Evolutionary conservation across 2,329 filamentous ascomycete genomes (phyloP).

Genomic region (Bipolaris bicolor): DNA sequence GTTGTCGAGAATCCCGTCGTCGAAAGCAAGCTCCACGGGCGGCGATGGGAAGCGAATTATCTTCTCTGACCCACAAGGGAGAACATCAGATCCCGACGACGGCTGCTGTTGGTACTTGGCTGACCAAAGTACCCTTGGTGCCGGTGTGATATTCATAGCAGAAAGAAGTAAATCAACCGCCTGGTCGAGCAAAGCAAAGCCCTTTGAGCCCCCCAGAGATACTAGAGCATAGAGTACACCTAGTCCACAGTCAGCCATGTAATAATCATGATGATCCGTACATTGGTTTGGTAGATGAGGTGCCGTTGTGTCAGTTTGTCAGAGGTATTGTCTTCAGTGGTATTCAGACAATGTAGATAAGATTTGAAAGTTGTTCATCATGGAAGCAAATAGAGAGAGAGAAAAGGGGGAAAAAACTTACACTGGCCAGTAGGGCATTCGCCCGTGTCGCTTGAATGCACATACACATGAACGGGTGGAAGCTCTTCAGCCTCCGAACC

Average conservation of each 20-base stretch:
- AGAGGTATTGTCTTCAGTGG: conserved; percentile 85
- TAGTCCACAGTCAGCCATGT: conserved; percentile 51
- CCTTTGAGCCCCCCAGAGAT: conserved; percentile 44
- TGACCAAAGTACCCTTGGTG: conserved; percentile 58
- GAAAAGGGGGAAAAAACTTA: conserved; percentile 63
- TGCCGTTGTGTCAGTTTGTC: conserved; percentile 78
- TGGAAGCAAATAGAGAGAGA: conserved; percentile 51
- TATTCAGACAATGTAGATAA: conserved; percentile 99
- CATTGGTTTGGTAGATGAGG: conserved; percentile 6
- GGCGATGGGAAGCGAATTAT: conserved; percentile 65
- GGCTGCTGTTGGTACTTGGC: conserved; percentile 58
- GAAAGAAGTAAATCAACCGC: conserved; percentile 54
- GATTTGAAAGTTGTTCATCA: conserved; percentile 90
- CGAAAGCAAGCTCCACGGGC: conserved; percentile 72
- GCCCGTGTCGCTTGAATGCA: conserved; percentile 88
- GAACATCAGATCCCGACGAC: conserved; percentile 18
- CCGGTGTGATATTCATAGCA: conserved; percentile 41
- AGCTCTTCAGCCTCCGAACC: conserved; percentile 25
- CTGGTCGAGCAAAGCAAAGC: conserved; percentile 47
- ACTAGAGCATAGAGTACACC: conserved; percentile 65
- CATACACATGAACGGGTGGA: conserved; percentile 65
- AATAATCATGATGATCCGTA: conserved; percentile 4
- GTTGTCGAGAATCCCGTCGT: conserved; percentile 70
- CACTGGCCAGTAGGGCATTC: conserved; percentile 89
- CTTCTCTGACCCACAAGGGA: conserved; percentile 44